Evolutionary conservation across 2,329 filamentous ascomycete species (phyloP), one percentile per base, ranked within the genome.

Genomic region (Nakataea oryzae): DNA sequence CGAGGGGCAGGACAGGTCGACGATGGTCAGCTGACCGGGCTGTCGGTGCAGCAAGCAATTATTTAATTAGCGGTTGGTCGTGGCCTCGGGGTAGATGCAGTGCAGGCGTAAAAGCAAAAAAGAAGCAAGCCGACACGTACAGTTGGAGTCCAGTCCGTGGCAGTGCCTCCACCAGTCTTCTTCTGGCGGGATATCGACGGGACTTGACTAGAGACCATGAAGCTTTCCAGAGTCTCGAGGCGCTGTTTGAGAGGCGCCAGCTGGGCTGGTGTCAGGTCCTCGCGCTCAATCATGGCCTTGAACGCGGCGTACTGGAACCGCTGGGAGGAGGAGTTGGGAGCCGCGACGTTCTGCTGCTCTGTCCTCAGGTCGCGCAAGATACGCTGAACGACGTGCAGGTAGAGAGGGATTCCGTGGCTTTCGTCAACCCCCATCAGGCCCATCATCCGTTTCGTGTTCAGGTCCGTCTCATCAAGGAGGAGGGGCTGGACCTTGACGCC

Each of bases 1-100:
- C 66, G 87, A 91, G 0, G 88, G 86, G 69, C 88, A 90, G 0
- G 85, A 89, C 0, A 95, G 75, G 67, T 95, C 90, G 63, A 70
- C 68, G 26, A 78, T 73, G 5, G 74, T 78, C 9, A 78, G 68
- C 41, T 72, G 71, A 4, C 73, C 71, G 8, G 69, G 59, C 65
- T 71, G 50, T 0, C 61, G 56, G 47, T 28, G 41, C 24, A 62
- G n/a, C 13, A 26, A 4, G 24, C 54, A 3, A 32, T 27, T n/a
- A 14, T 4, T 29, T 17, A 17, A 24, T 29, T 9, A 29, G 7
- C 21, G 21, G n/a, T n/a, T n/a, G n/a, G n/a, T n/a, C n/a, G n/a
- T n/a, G n/a, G n/a, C n/a, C n/a, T n/a, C n/a, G n/a, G n/a, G n/a
- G n/a, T n/a, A n/a, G n/a, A n/a, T n/a, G n/a, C n/a, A n/a, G n/a